Conservation (phyloP, 768 basidiomycete species). For the Tephrocybe sp. region DNA sequence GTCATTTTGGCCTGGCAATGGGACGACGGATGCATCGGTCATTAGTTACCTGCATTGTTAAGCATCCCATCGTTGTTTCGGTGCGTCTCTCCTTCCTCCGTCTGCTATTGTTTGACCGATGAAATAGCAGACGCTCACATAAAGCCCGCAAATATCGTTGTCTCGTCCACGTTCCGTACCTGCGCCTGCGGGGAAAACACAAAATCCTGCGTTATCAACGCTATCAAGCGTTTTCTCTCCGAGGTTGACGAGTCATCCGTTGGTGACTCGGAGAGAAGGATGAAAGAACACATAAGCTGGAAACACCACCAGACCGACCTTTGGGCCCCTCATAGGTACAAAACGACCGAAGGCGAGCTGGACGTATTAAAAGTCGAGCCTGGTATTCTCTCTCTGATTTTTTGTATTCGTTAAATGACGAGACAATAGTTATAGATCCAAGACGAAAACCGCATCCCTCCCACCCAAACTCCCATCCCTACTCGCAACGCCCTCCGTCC, state of each 20-base stretch:
- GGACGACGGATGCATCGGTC: slow-evolving; percentile 89
- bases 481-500: no score
- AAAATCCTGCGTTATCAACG: slow-evolving; percentile 57
- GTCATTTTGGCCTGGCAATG: slow-evolving; percentile 93
- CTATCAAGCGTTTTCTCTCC: slow-evolving; percentile 64
- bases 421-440: no score
- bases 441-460: no score
- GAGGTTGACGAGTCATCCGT: background rate
- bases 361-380: background rate
- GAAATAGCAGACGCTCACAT: slow-evolving; percentile 38
- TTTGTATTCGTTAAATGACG: no score
- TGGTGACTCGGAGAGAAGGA: background rate
- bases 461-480: no score
- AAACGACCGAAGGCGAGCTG: slow-evolving; percentile 29
- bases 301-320: slow-evolving; percentile 39
- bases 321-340: slow-evolving; percentile 61
- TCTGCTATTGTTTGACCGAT: background rate
- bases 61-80: slow-evolving; percentile 53
- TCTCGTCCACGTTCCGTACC: slow-evolving; percentile 68
- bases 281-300: background rate
- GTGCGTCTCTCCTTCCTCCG: slow-evolving; percentile 25
- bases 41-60: slow-evolving; percentile 66
- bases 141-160: slow-evolving; percentile 61
- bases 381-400: no score
- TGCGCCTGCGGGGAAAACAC: slow-evolving; percentile 70